Conservation (phyloP, 441 rosid genomes). For the Gossypium schwendimanii region DNA sequence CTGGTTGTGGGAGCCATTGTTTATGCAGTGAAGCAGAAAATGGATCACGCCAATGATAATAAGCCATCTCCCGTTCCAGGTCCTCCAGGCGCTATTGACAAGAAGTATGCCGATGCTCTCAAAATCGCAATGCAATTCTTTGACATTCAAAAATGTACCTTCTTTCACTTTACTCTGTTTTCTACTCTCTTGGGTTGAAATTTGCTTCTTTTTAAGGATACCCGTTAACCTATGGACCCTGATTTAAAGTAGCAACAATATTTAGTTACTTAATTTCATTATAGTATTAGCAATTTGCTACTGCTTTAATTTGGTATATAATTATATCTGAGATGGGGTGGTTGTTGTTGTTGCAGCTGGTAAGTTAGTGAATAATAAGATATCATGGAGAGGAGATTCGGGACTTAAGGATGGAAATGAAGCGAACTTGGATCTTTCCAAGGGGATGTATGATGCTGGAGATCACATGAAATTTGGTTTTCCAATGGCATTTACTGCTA, state of each 20-base stretch:
- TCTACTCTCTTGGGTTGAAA: neutral
- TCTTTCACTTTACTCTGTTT: neutral
- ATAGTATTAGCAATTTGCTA: neutral
- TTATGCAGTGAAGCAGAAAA: constrained; percentile 43
- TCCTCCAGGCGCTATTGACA: constrained; percentile 69
- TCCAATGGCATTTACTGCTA: constrained; percentile 67
- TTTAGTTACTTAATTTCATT: neutral
- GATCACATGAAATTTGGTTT: constrained; percentile 68
- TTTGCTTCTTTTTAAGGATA: neutral
- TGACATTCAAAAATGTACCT: constrained; percentile 78
- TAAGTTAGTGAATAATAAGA: constrained; percentile 37
- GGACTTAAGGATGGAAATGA: constrained; percentile 54
- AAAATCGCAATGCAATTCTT: constrained; percentile 70
- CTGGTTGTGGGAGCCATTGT: constrained; percentile 46
- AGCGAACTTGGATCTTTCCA: constrained; percentile 45
- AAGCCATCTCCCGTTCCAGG: constrained; percentile 44
- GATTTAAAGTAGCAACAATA: neutral
- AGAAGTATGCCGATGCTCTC: constrained; percentile 76
- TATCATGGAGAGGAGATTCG: constrained; percentile 74
- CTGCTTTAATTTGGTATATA: neutral
- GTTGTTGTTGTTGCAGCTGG: constrained; percentile 40
- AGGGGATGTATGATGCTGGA: constrained; percentile 79
- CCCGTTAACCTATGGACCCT: neutral
- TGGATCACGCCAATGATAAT: constrained; percentile 20
- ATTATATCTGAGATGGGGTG: neutral